These are phyloP conservation scores for Termitomyces sp. DNA, from an alignment of 768 basidiomycete genomes.

Conservation along the genomic window DNA sequence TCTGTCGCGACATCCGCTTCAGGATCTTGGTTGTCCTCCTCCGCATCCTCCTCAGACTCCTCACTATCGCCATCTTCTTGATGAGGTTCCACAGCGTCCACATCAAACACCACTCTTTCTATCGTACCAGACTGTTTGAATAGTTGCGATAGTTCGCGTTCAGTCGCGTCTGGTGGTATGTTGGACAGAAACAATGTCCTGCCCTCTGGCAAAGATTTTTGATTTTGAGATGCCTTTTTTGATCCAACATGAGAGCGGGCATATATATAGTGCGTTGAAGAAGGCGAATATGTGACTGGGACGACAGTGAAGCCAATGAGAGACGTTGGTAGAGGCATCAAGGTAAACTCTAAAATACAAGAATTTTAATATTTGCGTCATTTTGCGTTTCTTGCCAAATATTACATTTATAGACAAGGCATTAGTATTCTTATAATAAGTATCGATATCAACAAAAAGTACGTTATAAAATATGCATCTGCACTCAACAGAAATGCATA, in stretches of 20 bases:
- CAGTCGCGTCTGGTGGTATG: slow-evolving; percentile 82
- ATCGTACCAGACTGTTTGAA: slow-evolving; percentile 76
- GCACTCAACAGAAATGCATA: slow-evolving; percentile 1
- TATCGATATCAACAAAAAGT: not conserved
- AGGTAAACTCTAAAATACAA: not conserved
- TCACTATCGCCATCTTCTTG: slow-evolving; percentile 38
- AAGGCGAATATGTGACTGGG: slow-evolving; percentile 35
- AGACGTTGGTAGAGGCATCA: slow-evolving; percentile 23
- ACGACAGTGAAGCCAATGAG: slow-evolving; percentile 46
- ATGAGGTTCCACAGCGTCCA: slow-evolving; percentile 35
- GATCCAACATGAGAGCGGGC: slow-evolving; percentile 58
- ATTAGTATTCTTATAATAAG: not conserved
- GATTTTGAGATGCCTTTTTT: slow-evolving; percentile 26
- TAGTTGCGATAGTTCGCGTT: slow-evolving; percentile 69
- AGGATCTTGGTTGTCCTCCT: slow-evolving; percentile 21
- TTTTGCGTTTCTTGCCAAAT: not conserved
- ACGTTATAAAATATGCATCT: not conserved
- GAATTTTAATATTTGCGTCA: slow-evolving; percentile 4
- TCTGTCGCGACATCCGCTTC: slow-evolving; percentile 23
- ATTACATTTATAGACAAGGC: not conserved
- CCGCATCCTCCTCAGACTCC: slow-evolving; percentile 34
- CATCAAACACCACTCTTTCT: slow-evolving; percentile 66
- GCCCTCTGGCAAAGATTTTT: slow-evolving; percentile 34
- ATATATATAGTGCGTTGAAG: slow-evolving; percentile 69
- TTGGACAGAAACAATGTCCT: slow-evolving; percentile 89